These are phyloP conservation scores for Pugionium cornutum DNA, from an alignment of 345 rosid genomes.

Conservation along the genomic window DNA sequence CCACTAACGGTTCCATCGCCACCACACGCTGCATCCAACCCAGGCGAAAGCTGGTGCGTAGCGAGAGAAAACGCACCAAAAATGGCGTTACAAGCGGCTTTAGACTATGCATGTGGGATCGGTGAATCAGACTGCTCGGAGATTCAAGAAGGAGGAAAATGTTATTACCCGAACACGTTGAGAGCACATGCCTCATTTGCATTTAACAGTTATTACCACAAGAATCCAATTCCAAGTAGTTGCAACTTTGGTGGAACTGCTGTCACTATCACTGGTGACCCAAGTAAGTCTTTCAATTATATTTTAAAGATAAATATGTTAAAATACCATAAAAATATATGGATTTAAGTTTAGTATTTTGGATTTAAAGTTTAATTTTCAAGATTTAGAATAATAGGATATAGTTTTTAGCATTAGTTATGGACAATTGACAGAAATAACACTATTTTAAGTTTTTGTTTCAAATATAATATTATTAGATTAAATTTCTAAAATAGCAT, in stretches of 20 bases:
- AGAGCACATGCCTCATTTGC: constrained; percentile 82
- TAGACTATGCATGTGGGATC: constrained; percentile 90
- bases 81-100: constrained; percentile 64
- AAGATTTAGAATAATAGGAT: no score
- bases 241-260: constrained; percentile 93
- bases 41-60: constrained; percentile 62
- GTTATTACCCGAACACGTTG: constrained; percentile 70
- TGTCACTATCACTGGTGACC: constrained; percentile 70
- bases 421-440: no score
- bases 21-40: constrained; percentile 10
- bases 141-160: constrained; percentile 64
- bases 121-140: constrained; percentile 76
- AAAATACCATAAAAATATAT: no score
- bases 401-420: no score
- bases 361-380: no score
- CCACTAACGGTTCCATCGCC: constrained; percentile 35
- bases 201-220: constrained; percentile 79
- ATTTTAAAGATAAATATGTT: no score
- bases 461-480: no score
- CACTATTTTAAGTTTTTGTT: no score
- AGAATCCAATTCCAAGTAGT: constrained; percentile 82
- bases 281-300: constrained; percentile 57
- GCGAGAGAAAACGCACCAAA: constrained; percentile 68
- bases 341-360: no score
- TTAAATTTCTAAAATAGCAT: no score